Conservation (phyloP, 2,329 filamentous ascomycete species). For the Anthostomella pinea region DNA sequence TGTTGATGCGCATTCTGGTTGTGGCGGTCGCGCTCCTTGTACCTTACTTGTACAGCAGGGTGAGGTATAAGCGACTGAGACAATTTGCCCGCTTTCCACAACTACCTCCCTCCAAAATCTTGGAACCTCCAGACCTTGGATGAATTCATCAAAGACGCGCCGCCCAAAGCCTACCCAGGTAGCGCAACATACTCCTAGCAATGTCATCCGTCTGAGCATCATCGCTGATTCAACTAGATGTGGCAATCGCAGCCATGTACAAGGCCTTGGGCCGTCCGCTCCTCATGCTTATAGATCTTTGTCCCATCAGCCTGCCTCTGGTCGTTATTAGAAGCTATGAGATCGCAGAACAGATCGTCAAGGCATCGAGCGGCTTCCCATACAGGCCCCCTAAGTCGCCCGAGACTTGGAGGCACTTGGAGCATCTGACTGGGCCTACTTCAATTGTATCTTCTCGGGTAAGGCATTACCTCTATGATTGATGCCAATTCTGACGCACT, state of each 20-base stretch:
- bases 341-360: constrained; percentile 14
- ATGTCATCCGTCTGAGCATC: neutral
- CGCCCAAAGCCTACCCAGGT: constrained; percentile 12
- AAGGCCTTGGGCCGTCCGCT: constrained; percentile 10
- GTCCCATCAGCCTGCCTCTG: constrained; percentile 7
- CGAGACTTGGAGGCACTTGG: too few relatives aligned
- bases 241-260: constrained; percentile 10
- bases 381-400: too few relatives aligned
- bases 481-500: neutral
- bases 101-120: constrained; percentile 9
- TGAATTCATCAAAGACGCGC: constrained; percentile 7
- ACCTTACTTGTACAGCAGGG: constrained; percentile 7
- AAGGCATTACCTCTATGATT: too few relatives aligned
- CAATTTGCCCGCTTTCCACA: constrained; percentile 12
- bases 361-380: constrained; percentile 27
- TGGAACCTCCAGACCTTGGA: constrained; percentile 9
- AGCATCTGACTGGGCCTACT: too few relatives aligned
- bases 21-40: constrained; percentile 7
- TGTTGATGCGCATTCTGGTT: constrained; percentile 19
- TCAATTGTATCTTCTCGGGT: too few relatives aligned
- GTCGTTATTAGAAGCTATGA: constrained; percentile 7
- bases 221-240: constrained; percentile 10
- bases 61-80: constrained; percentile 9
- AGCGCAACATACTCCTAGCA: neutral
- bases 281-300: constrained; percentile 13